A percentile compares a stretch with the other conserved stretches of the same genome.
Evolutionary conservation across 1,284 basidiomycete species (phyloP).

Genomic region (Pyrrhoderma lamaoense): DNA sequence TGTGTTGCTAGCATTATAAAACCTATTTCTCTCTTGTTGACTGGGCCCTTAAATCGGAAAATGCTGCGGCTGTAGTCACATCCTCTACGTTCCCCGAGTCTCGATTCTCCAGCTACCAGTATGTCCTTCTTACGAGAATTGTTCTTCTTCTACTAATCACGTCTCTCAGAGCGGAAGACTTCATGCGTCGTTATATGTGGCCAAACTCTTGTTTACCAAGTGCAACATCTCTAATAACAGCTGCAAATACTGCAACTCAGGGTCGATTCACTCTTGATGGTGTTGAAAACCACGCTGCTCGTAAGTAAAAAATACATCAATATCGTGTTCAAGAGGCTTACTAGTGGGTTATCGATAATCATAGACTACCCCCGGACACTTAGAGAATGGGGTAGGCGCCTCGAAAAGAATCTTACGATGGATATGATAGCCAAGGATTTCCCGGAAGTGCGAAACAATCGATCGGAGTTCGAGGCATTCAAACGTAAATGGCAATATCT

Average conservation of each 20-base stretch:
- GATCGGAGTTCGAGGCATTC: constrained; percentile 22
- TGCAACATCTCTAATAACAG: constrained; percentile 65
- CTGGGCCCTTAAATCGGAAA: constrained; percentile 34
- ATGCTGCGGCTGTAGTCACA: constrained; percentile 39
- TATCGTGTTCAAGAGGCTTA: not conserved
- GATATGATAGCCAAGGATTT: constrained; percentile 19
- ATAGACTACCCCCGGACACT: constrained; percentile 43
- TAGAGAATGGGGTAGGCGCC: constrained; percentile 37
- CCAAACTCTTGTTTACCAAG: constrained; percentile 85
- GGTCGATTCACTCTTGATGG: constrained; percentile 76
- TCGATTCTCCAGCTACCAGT: constrained; percentile 26
- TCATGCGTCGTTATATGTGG: constrained; percentile 90
- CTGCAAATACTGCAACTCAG: constrained; percentile 55
- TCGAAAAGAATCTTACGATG: constrained; percentile 22
- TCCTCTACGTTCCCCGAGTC: constrained; percentile 45
- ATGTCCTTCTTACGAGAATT: constrained; percentile 6
- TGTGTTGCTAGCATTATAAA: constrained; percentile 41
- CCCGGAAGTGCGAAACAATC: constrained; percentile 17
- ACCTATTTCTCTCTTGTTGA: constrained; percentile 64
- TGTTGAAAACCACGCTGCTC: constrained; percentile 73
- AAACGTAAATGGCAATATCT: constrained; percentile 27
- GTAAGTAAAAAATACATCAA: constrained; percentile 16
- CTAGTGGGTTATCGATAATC: too few species aligned
- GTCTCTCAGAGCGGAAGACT: constrained; percentile 40
- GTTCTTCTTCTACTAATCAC: not conserved